These are phyloP conservation scores for Arachnomyces sp. DNA, from an alignment of 2,329 filamentous ascomycete species.

Conservation along the genomic window DNA sequence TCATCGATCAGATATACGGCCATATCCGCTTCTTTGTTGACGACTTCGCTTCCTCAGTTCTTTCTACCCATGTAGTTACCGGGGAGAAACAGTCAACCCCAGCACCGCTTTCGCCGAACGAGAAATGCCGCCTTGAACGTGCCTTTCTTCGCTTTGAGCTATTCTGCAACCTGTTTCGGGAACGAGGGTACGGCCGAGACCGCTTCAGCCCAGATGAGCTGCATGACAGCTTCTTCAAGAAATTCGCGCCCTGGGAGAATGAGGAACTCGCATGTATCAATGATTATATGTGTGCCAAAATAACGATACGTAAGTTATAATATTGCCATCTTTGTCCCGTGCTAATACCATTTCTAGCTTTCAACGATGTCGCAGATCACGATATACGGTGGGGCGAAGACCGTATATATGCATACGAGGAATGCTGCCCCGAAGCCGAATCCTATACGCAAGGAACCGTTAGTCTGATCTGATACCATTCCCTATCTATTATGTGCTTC, in stretches of 20 bases:
- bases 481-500: no score
- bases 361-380: constrained; percentile 7
- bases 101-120: constrained; percentile 4
- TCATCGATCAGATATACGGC: constrained; percentile 4
- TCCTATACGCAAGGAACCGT: no score
- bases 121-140: constrained; percentile 9
- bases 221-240: constrained; percentile 7
- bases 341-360: constrained; percentile 5
- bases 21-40: constrained; percentile 9
- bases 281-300: constrained; percentile 11
- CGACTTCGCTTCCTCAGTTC: constrained; percentile 8
- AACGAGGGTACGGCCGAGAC: not conserved
- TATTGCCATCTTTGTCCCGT: not conserved
- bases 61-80: constrained; percentile 1
- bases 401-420: no score
- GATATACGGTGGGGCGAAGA: constrained; percentile 7
- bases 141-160: constrained; percentile 15
- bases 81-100: not conserved
- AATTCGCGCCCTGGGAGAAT: constrained; percentile 15
- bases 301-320: constrained; percentile 7
- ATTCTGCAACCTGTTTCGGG: constrained; percentile 13
- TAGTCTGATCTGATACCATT: no score
- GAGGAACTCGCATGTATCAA: constrained; percentile 15
- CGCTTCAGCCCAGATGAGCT: constrained; percentile 2
- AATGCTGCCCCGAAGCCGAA: no score